phyloP scores from a whole-genome alignment of 2,329 filamentous ascomycete species.

The Malbranchea cinnamomea region DNA sequence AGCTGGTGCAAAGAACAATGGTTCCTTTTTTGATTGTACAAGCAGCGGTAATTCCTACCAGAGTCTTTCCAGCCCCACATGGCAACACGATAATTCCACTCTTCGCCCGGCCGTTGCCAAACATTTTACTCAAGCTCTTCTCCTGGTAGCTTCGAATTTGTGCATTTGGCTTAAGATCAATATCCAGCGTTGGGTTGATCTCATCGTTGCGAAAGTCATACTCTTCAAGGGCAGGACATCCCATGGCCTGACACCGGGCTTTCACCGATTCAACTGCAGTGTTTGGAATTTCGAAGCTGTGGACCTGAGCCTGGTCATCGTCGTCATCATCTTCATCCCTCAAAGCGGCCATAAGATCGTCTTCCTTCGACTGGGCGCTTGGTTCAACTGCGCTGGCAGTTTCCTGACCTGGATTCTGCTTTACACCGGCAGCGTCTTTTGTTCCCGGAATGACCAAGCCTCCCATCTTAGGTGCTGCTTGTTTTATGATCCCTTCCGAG shows the following conservation, averaged over 20 bases:
- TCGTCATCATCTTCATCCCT: slow-evolving; percentile 65
- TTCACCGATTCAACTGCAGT: slow-evolving; percentile 73
- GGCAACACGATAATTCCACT: slow-evolving; percentile 95
- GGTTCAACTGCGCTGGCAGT: slow-evolving; percentile 15
- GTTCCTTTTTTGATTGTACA: slow-evolving; percentile 96
- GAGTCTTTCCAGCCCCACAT: slow-evolving; percentile 89
- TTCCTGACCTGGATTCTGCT: slow-evolving; percentile 45
- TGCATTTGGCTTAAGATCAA: slow-evolving; percentile 76
- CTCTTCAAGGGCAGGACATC: slow-evolving; percentile 80
- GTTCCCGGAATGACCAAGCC: slow-evolving; percentile 88
- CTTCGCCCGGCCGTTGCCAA: slow-evolving; percentile 91
- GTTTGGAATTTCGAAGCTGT: slow-evolving; percentile 82
- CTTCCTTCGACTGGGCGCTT: slow-evolving; percentile 36
- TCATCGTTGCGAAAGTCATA: slow-evolving; percentile 94
- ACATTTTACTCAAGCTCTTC: slow-evolving; percentile 97
- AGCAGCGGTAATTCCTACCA: slow-evolving; percentile 95
- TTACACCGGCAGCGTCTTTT: slow-evolving; percentile 76
- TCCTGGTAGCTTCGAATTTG: slow-evolving; percentile 93
- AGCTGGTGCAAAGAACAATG: slow-evolving; percentile 89
- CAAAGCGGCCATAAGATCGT: slow-evolving; percentile 55
- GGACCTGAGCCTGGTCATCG: slow-evolving; percentile 75
- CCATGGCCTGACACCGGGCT: slow-evolving; percentile 74
- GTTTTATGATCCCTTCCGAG: slow-evolving; percentile 57
- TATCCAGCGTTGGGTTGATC: slow-evolving; percentile 78
- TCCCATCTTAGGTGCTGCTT: slow-evolving; percentile 71